phyloP scores from a whole-genome alignment of 1,139 yeast species.

The Taiozyma sp. region DNA sequence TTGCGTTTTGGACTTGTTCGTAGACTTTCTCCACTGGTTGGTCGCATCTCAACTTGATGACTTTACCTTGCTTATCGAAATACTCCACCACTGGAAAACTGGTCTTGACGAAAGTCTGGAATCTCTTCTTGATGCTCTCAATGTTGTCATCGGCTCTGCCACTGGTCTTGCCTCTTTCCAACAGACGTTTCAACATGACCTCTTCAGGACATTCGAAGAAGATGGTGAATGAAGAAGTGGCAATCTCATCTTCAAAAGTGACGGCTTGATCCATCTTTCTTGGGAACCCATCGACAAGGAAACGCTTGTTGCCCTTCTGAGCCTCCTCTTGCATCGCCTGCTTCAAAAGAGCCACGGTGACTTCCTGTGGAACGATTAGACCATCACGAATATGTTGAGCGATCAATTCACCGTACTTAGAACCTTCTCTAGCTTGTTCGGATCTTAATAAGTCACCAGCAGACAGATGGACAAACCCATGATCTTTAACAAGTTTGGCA shows the following conservation, averaged over 20 bases:
- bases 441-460: conserved; percentile 95
- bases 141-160: conserved; percentile 93
- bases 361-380: conserved; percentile 90
- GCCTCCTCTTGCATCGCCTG: conserved; percentile 64
- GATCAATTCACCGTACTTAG: conserved; percentile 81
- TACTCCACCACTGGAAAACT: conserved; percentile 93
- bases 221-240: conserved; percentile 69
- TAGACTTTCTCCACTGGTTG: conserved; percentile 77
- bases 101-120: conserved; percentile 78
- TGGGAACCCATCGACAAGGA: conserved; percentile 94
- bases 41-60: conserved; percentile 74
- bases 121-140: conserved; percentile 86
- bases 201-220: conserved; percentile 93
- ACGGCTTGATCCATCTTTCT: conserved; percentile 97
- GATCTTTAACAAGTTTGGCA: conserved; percentile 72
- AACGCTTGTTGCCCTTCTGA: conserved; percentile 47
- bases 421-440: conserved; percentile 79
- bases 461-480: conserved; percentile 78
- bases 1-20: conserved; percentile 58
- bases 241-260: conserved; percentile 80
- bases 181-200: conserved; percentile 77
- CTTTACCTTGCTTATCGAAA: conserved; percentile 69
- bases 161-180: conserved; percentile 90
- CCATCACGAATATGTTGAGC: conserved; percentile 85
- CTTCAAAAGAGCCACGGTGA: conserved; percentile 77